These are phyloP conservation scores for Naganishia cerealis DNA, from an alignment of 1,284 basidiomycete genomes.

Conservation along the genomic window DNA sequence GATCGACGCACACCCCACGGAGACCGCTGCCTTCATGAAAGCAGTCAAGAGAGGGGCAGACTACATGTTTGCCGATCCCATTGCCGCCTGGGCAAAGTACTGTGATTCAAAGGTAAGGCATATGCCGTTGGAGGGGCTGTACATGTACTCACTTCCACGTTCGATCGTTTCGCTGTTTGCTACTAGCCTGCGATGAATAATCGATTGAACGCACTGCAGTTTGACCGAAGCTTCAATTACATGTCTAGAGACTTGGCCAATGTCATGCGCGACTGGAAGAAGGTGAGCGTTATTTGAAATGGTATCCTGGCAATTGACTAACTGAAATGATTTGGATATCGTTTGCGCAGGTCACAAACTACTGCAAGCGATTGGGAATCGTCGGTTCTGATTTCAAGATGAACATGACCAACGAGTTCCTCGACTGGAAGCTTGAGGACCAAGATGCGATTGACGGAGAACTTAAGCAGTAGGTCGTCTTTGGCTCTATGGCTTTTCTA, in stretches of 20 bases:
- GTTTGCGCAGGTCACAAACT: conserved; percentile 47
- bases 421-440: conserved; percentile 35
- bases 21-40: conserved; percentile 52
- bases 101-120: conserved; percentile 45
- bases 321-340: conserved; percentile 25
- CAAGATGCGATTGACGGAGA: conserved; percentile 27
- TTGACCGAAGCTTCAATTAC: conserved; percentile 51
- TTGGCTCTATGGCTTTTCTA: background rate
- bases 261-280: conserved; percentile 44
- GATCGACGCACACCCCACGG: conserved; percentile 45
- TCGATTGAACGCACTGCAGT: conserved; percentile 44
- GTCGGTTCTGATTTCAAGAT: conserved; percentile 46
- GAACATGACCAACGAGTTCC: conserved; percentile 51
- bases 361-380: conserved; percentile 53
- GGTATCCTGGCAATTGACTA: background rate
- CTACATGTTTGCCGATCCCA: conserved; percentile 46
- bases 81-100: conserved; percentile 50
- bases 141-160: background rate
- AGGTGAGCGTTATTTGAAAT: conserved; percentile 33
- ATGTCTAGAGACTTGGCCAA: conserved; percentile 47
- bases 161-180: background rate
- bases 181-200: conserved; percentile 46
- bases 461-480: conserved; percentile 12
- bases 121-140: background rate
- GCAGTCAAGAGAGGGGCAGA: conserved; percentile 53